phyloP scores from a whole-genome alignment of 2,329 filamentous ascomycete species.

The Ceratocystis alfenasii region DNA sequence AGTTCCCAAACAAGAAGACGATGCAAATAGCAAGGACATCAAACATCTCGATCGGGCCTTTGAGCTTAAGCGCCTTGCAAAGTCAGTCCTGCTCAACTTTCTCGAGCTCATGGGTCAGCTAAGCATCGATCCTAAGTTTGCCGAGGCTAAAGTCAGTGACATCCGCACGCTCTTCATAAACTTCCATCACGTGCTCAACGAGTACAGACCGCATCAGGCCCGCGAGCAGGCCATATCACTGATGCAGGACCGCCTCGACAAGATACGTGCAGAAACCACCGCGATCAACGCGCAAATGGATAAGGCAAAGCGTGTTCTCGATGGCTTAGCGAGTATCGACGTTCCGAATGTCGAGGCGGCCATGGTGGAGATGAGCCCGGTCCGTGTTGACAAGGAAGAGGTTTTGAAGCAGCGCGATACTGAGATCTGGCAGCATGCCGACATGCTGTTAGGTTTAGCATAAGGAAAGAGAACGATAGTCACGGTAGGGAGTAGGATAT shows the following conservation, averaged over 20 bases:
- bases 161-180: conserved; percentile 77
- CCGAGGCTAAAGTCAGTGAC: conserved; percentile 61
- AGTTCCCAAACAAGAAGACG: conserved; percentile 31
- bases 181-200: conserved; percentile 84
- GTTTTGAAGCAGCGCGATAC: conserved; percentile 8
- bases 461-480: neutral
- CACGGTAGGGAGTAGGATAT: neutral
- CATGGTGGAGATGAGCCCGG: neutral
- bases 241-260: conserved; percentile 75
- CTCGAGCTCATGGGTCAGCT: conserved; percentile 69
- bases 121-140: conserved; percentile 51
- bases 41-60: conserved; percentile 52
- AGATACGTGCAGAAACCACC: conserved; percentile 59
- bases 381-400: neutral
- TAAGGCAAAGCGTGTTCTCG: conserved; percentile 61
- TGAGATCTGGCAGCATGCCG: conserved; percentile 14
- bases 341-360: conserved; percentile 20
- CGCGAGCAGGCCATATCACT: conserved; percentile 73
- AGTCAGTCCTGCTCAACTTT: conserved; percentile 79
- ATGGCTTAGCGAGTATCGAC: conserved; percentile 49
- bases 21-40: conserved; percentile 35
- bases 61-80: conserved; percentile 64
- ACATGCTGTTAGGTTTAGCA: neutral
- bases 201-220: conserved; percentile 87
- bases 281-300: conserved; percentile 54